Evolutionary conservation across 441 rosid genomes (phyloP).

Genomic region (Populus trichocarpa): DNA sequence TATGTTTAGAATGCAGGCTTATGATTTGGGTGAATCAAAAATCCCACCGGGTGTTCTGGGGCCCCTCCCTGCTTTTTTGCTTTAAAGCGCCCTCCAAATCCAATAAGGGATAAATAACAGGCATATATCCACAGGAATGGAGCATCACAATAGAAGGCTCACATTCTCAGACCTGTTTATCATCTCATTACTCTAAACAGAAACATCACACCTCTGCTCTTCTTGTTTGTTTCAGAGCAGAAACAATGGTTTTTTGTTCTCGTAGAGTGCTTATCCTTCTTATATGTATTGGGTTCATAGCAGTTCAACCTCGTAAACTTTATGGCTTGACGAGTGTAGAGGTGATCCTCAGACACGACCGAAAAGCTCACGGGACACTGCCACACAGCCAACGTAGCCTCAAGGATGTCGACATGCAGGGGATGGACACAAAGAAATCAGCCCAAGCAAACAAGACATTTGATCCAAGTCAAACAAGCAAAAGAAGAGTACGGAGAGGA

Average conservation of each 20-base stretch:
- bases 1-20: conserved; percentile 50
- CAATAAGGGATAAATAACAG: conserved; percentile 52
- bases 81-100: conserved; percentile 59
- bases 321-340: conserved; percentile 38
- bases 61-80: conserved; percentile 58
- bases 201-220: conserved; percentile 36
- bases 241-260: conserved; percentile 46
- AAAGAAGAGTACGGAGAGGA: conserved; percentile 78
- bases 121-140: conserved; percentile 57
- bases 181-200: conserved; percentile 41
- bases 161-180: conserved; percentile 35
- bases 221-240: conserved; percentile 38
- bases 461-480: conserved; percentile 62
- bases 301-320: conserved; percentile 38
- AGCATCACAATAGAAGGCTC: conserved; percentile 36
- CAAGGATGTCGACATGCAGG: conserved; percentile 32
- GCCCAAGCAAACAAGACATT: conserved; percentile 27
- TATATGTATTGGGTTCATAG: conserved; percentile 50
- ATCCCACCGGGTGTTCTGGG: conserved; percentile 37
- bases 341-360: conserved; percentile 27
- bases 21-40: conserved; percentile 65
- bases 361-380: conserved; percentile 29
- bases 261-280: conserved; percentile 46
- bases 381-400: conserved; percentile 35
- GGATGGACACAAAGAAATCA: conserved; percentile 33